Conservation (phyloP, 2,329 filamentous ascomycete genomes). For the Alternaria burnsii region DNA sequence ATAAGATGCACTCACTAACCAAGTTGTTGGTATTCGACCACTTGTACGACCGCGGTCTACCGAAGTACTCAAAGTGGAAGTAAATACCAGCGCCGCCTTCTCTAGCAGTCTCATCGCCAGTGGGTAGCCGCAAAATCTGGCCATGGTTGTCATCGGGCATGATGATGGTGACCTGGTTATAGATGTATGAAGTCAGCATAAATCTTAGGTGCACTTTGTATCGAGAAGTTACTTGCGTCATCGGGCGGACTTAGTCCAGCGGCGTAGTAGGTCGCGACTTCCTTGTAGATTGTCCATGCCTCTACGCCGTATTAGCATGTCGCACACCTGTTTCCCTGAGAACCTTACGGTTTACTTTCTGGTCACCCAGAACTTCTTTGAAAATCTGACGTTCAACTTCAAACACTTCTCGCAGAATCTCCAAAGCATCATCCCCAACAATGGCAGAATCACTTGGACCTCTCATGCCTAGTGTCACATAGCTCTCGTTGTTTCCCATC, state of each 20-base stretch:
- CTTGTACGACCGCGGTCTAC: constrained; percentile 64
- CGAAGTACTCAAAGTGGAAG: constrained; percentile 69
- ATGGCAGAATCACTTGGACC: constrained; percentile 69
- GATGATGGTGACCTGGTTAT: constrained; percentile 60
- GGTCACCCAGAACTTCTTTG: constrained; percentile 19
- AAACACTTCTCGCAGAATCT: constrained; percentile 27
- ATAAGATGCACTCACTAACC: constrained; percentile 46
- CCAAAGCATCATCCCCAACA: constrained; percentile 27
- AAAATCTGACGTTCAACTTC: constrained; percentile 22
- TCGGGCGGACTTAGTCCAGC: constrained; percentile 68
- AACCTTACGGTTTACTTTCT: constrained; percentile 17
- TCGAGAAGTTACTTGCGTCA: constrained; percentile 56
- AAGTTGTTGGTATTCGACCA: constrained; percentile 69
- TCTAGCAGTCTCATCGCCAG: constrained; percentile 63
- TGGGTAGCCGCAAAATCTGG: constrained; percentile 67
- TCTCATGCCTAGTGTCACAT: constrained; percentile 73
- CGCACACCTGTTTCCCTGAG: constrained; percentile 30
- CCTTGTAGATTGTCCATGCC: constrained; percentile 36
- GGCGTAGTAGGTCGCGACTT: constrained; percentile 72
- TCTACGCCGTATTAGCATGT: constrained; percentile 64
- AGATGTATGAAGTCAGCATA: not conserved
- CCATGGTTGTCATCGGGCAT: constrained; percentile 75
- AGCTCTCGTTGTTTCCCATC: constrained; percentile 68
- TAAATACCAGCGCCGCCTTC: constrained; percentile 69
- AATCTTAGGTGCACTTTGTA: not conserved